Conservation (phyloP, 164 flowering plant species). For the Vitis cinerea region DNA sequence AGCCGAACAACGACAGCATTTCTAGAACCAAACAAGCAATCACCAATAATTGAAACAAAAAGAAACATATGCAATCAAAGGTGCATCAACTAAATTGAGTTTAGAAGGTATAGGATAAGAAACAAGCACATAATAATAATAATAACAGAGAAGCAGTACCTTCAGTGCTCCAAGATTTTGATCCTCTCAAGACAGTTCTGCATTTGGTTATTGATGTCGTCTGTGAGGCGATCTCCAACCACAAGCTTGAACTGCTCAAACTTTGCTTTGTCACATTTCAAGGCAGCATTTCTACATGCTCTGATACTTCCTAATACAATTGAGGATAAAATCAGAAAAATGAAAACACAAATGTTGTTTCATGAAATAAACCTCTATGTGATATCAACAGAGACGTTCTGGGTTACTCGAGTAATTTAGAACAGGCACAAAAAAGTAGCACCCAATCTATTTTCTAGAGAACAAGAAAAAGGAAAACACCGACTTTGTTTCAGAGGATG, state of each 20-base stretch:
- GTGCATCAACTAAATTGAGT: background rate
- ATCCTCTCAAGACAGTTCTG: constrained; percentile 61
- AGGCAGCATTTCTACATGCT: constrained; percentile 68
- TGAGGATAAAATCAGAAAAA: background rate
- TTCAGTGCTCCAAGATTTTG: constrained; percentile 55
- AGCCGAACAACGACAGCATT: no score
- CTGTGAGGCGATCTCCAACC: constrained; percentile 37
- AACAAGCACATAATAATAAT: no score
- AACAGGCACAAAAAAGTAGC: no score
- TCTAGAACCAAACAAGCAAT: background rate
- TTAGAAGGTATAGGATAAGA: background rate
- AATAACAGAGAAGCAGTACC: background rate
- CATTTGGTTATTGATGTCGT: constrained; percentile 41
- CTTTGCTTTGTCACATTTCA: constrained; percentile 70
- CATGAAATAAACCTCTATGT: no score
- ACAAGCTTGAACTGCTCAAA: constrained; percentile 62
- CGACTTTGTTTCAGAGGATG: no score
- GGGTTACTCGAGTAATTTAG: no score
- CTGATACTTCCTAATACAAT: constrained; percentile 49
- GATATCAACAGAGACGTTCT: no score
- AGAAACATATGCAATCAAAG: background rate
- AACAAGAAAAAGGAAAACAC: no score
- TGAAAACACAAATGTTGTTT: background rate
- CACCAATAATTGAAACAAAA: background rate
- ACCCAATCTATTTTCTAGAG: no score